Evolutionary conservation across 106 monocot genomes (phyloP).

Genomic region (Platanthera guangdongensis): DNA sequence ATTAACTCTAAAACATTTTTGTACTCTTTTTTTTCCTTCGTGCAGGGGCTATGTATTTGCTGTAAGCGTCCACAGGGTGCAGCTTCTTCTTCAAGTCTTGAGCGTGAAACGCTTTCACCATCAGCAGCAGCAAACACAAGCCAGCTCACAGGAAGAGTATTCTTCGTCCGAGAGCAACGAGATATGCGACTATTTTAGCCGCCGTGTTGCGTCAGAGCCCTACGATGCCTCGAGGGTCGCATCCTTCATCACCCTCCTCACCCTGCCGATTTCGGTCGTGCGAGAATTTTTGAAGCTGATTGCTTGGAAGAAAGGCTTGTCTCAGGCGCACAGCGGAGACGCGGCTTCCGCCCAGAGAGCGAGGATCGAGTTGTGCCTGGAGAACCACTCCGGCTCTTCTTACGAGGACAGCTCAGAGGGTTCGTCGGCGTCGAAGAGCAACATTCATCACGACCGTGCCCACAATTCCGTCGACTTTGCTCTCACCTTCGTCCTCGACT

Average conservation of each 20-base stretch:
- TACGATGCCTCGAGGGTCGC: conserved; percentile 97
- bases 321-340: conserved; percentile 69
- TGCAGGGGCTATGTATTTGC: conserved; percentile 93
- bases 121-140: conserved; percentile 75
- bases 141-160: conserved; percentile 76
- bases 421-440: conserved; percentile 50
- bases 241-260: conserved; percentile 95
- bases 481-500: conserved; percentile 86
- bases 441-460: conserved; percentile 74
- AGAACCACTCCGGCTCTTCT: conserved; percentile 67
- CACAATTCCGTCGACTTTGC: conserved; percentile 77
- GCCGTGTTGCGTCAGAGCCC: conserved; percentile 93
- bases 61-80: conserved; percentile 92
- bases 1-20: too few relatives aligned
- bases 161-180: conserved; percentile 67
- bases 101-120: conserved; percentile 89
- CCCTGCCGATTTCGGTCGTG: conserved; percentile 73
- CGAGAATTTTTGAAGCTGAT: conserved; percentile 90
- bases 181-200: conserved; percentile 93
- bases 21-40: background rate
- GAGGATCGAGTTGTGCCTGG: conserved; percentile 80
- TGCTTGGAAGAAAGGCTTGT: conserved; percentile 83
- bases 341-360: conserved; percentile 62
- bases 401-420: conserved; percentile 31
- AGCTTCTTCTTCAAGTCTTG: conserved; percentile 89